Evolutionary conservation across 257 asterid genomes (phyloP).

Genomic region (Forsythia suspensa): DNA sequence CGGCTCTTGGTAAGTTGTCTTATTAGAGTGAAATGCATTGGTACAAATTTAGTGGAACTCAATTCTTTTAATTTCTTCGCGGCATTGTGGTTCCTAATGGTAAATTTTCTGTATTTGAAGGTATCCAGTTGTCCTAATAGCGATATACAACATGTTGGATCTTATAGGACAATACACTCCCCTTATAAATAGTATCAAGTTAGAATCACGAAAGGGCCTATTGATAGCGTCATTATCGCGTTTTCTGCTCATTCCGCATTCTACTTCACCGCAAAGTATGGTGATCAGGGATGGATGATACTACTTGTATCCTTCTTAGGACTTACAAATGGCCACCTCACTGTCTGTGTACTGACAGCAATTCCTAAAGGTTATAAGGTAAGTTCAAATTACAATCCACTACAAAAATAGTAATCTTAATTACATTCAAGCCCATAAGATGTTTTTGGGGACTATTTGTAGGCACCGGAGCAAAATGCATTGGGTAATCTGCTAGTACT

Average conservation of each 20-base stretch:
- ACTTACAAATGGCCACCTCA: constrained; percentile 74
- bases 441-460: neutral
- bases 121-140: too few species aligned
- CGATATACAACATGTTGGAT: too few species aligned
- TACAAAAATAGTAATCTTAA: too few species aligned
- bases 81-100: too few species aligned
- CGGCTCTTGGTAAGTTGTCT: constrained; percentile 13
- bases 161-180: too few species aligned
- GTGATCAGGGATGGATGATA: constrained; percentile 82
- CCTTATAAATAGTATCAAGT: constrained; percentile 19
- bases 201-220: constrained; percentile 68
- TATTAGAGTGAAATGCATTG: neutral
- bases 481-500: constrained; percentile 74
- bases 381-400: constrained; percentile 3
- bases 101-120: too few species aligned
- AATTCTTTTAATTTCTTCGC: neutral
- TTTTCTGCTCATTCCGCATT: constrained; percentile 61
- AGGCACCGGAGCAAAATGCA: constrained; percentile 99
- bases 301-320: constrained; percentile 66
- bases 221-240: constrained; percentile 38
- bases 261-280: constrained; percentile 83
- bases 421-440: neutral
- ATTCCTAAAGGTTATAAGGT: constrained; percentile 90
- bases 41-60: neutral
- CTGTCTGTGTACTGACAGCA: constrained; percentile 56